Evolutionary conservation across 768 basidiomycete species (phyloP).

Genomic region (Agaricus sinodeliciosus): DNA sequence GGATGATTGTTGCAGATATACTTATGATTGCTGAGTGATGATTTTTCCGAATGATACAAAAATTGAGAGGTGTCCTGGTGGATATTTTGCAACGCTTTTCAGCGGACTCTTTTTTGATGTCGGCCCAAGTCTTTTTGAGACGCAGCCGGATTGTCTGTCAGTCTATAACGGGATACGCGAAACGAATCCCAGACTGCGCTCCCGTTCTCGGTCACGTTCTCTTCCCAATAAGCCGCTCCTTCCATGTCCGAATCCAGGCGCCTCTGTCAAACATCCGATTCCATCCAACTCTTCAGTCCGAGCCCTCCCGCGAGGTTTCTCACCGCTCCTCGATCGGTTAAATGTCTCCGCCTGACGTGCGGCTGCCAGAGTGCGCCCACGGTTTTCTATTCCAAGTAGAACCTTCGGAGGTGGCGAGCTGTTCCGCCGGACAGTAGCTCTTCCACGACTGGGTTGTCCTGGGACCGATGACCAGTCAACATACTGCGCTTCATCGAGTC

Average conservation of each 20-base stretch:
- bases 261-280: conserved; percentile 31
- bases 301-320: conserved; percentile 45
- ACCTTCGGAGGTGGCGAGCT: conserved; percentile 53
- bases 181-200: conserved; percentile 5
- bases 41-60: conserved; percentile 8
- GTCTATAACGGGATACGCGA: conserved; percentile 4
- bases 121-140: background rate
- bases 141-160: background rate
- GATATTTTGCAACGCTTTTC: background rate
- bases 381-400: conserved; percentile 26
- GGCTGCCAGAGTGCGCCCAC: conserved; percentile 19
- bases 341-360: conserved; percentile 18
- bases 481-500: background rate
- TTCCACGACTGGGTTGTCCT: conserved; percentile 33
- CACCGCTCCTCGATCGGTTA: conserved; percentile 20
- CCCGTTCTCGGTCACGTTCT: conserved; percentile 26
- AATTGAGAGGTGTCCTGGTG: conserved; percentile 1
- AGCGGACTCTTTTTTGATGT: background rate
- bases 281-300: conserved; percentile 48
- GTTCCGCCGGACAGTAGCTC: conserved; percentile 45
- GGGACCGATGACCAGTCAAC: conserved; percentile 39
- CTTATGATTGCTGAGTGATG: conserved; percentile 8
- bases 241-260: conserved; percentile 58
- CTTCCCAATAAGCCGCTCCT: conserved; percentile 55
- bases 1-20: background rate